Evolutionary conservation across 139 green algal genomes (phyloP), one percentile per base, ranked within the genome.

Genomic region (Chlamydomonas asymmetrica): DNA sequence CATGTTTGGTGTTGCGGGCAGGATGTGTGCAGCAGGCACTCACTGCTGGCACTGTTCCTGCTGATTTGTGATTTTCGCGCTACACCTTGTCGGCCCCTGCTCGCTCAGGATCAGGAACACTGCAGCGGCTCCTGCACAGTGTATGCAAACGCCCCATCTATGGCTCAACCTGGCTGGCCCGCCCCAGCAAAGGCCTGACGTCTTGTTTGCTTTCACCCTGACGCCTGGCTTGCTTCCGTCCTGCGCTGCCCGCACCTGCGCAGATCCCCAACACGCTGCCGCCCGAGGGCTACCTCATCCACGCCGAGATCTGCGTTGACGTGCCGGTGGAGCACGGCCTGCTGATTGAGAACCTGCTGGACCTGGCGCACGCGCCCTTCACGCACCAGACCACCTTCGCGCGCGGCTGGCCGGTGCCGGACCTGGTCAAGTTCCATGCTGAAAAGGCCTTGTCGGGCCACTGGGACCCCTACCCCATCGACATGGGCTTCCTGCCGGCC

Each of bases 391-490:
- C 80, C 61, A 99, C 96, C 37, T 99, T 99, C 87, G 96, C 96
- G 29, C 92, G 92, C 73, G 96, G 94, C 66, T 99, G 96, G 96
- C 87, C 93, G 5, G 87, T 99, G 31, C 96, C 96, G 0, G 96
- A 98, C 43, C 75, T 86, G 5, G 96, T 99, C 23, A 91, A 91
- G 49, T 96, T 97, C 82, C 89, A 91, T 39, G 81, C 88, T 10
- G 84, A 64, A 40, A 78, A 89, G 78, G 38, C 90, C 32, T 76
- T 95, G 62, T 79, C 78, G 3, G 96, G 96, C 60, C 81, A 89
- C 66, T 99, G 96, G 96, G 91, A 99, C 70, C 96, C 96, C 18
- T 99, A 99, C 87, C 96, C 96, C 34, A 99, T 99, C 56, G 85
- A 96, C 76, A 99, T 99, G 96, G 84, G 87, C 37, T 99, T 99